These are phyloP conservation scores for Sporothrix protearum DNA, from an alignment of 2,329 filamentous ascomycete genomes.

Conservation along the genomic window DNA sequence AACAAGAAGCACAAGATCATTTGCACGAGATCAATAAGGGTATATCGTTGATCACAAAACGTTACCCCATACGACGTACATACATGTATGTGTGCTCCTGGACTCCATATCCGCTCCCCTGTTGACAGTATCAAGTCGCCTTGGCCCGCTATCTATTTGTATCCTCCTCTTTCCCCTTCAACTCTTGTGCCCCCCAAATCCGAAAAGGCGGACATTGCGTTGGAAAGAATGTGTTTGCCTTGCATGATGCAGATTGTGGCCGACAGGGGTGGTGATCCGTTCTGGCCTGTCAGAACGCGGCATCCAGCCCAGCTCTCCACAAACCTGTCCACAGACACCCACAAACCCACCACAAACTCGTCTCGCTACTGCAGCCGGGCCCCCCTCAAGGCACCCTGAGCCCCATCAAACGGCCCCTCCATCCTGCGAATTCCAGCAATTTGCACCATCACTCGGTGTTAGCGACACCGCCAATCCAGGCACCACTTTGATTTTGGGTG, in stretches of 20 bases:
- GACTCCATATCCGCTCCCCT: not conserved
- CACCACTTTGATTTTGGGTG: constrained; percentile 16
- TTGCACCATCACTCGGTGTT: constrained; percentile 14
- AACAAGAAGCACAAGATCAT: not conserved
- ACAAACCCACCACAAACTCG: no score
- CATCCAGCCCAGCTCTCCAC: constrained; percentile 3
- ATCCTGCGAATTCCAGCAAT: not conserved
- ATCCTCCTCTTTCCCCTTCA: not conserved
- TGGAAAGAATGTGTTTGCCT: constrained; percentile 12
- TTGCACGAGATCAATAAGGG: not conserved
- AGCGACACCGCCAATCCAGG: constrained; percentile 23
- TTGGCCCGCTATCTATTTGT: not conserved
- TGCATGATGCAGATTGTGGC: constrained; percentile 12
- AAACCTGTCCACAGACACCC: not conserved
- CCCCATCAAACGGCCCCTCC: no score
- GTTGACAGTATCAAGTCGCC: not conserved
- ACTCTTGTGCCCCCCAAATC: not conserved
- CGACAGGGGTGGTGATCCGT: not conserved
- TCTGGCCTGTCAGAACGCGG: not conserved
- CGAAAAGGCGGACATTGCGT: constrained; percentile 15
- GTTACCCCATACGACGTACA: not conserved
- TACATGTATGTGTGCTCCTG: not conserved
- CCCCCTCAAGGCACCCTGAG: no score
- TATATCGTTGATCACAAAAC: not conserved
- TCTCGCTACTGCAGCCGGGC: no score